Base-by-base conservation (phyloP, 768 basidiomycete species). In the Leucosporidium yakuticum region DNA sequence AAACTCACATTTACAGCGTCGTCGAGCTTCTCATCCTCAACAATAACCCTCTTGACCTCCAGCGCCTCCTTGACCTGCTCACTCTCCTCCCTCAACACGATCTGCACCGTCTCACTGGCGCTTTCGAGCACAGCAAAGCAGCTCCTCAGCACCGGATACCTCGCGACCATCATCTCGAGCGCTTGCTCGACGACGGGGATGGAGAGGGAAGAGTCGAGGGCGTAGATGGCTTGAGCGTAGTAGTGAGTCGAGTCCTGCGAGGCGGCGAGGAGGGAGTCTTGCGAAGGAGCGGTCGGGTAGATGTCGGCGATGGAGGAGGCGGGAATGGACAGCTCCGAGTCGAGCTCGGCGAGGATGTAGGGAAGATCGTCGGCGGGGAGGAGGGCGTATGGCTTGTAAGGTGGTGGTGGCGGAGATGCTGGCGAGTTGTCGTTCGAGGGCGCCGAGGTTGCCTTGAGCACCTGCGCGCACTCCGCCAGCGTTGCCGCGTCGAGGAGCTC, bases 201-300 rank as follows among this genome's bases (percentile, higher is more conserved):
- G 17, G 56, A 29, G n/a, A 73, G 21, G 15, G 50, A 32, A 14
- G 17, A 29, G 4, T 48, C 56, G 34, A 73, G 63, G 12, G 29
- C 20, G 60, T 73, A 73, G 32, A 73, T 27, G 0, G 71, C 71
- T 29, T 73, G 71, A 2, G 71, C 71, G 60, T 67, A 73, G 65
- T 73, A 73, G 53, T 69, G 68, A 0, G 59, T 57, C 23, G 71
- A 69, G 31, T 69, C 68, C 55, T 67, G 60, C n/a, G 65, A 67
- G 8, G 71, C 65, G 0, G 65, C 65, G 60, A 73, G 68, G 27
- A 73, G 59, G 23, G 71, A 68, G 44, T 73, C 71, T 48, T 73
- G 71, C 0, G 71, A 51, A 0, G 71, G 71, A 2, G 71, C 62
- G 6, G 71, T 73, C 2, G 68, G 71, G 31, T 67, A 69, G 34